phyloP scores from a whole-genome alignment of 2,329 filamentous ascomycete genomes.

The Cladorrhinum sp. region DNA sequence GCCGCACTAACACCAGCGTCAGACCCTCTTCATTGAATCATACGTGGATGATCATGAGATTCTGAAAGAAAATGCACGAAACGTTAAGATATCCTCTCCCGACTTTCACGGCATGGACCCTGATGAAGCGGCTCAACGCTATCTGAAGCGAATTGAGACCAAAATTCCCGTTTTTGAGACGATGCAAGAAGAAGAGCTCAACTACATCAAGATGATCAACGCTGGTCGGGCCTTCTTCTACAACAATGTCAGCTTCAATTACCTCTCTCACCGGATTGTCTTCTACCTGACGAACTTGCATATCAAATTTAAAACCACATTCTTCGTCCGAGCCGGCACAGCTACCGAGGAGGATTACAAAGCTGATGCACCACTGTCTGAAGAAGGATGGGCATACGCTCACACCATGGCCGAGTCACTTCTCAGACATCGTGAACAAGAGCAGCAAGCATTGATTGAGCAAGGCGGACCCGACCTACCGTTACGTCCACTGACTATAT shows the following conservation, averaged over 20 bases:
- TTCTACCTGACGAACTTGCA: conserved; percentile 98
- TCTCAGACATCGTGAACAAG: conserved; percentile 76
- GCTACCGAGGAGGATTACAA: conserved; percentile 91
- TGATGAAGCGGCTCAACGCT: conserved; percentile 87
- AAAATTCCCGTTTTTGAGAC: conserved; percentile 96
- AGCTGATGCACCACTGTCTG: conserved; percentile 78
- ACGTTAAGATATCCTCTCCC: conserved; percentile 95
- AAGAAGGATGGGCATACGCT: conserved; percentile 76
- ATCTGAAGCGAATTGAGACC: conserved; percentile 82
- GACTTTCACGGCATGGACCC: conserved; percentile 94
- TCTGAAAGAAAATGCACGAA: conserved; percentile 92
- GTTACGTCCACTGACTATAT: conserved; percentile 79
- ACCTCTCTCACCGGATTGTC: conserved; percentile 93
- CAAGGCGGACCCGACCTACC: conserved; percentile 65
- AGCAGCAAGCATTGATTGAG: conserved; percentile 66
- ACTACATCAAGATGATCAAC: conserved; percentile 99
- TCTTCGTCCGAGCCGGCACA: conserved; percentile 84
- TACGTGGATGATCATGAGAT: conserved; percentile 91
- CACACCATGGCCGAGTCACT: conserved; percentile 82
- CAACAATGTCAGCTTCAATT: conserved; percentile 96
- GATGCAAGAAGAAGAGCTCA: conserved; percentile 89
- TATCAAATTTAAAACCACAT: conserved; percentile 91
- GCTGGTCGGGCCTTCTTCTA: conserved; percentile 89
- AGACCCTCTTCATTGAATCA: conserved; percentile 96
- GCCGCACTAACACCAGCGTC: conserved; percentile 17